Evolutionary conservation across 1,139 yeast species (phyloP).

Genomic region (Hansenula lynferdii): DNA sequence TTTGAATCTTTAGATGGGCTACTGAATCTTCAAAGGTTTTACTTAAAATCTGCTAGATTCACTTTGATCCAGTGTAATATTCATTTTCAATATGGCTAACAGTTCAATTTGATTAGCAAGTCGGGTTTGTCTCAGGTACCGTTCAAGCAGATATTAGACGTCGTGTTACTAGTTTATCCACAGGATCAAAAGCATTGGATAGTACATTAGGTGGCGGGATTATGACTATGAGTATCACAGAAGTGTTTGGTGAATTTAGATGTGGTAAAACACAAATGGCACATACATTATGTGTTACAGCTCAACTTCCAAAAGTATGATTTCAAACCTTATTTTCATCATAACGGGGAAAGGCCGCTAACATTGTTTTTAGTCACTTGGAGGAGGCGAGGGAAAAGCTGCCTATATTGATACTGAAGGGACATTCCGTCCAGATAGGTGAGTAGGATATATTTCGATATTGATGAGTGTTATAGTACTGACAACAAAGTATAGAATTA

Average conservation of each 20-base stretch:
- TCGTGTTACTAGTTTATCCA: slow-evolving; percentile 41
- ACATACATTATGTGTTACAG: slow-evolving; percentile 55
- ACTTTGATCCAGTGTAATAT: no score
- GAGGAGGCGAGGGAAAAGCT: slow-evolving; percentile 61
- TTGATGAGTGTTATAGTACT: not conserved
- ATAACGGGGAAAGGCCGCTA: no score
- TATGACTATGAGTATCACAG: slow-evolving; percentile 57
- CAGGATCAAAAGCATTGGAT: slow-evolving; percentile 52
- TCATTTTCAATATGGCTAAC: no score
- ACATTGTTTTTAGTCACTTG: slow-evolving; percentile 37
- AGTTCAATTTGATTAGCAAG: no score
- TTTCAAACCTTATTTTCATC: not conserved
- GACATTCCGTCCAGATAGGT: slow-evolving; percentile 48
- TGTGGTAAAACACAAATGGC: slow-evolving; percentile 61
- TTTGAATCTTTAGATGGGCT: not conserved
- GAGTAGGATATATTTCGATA: not conserved
- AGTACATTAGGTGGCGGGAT: slow-evolving; percentile 54
- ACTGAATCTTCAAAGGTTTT: no score
- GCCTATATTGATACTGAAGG: slow-evolving; percentile 62
- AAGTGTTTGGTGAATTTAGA: slow-evolving; percentile 59
- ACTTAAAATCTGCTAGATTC: slow-evolving; percentile 2
- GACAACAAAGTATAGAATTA: slow-evolving; percentile 32
- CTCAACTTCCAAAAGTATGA: slow-evolving; percentile 46
- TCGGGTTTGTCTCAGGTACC: slow-evolving; percentile 52
- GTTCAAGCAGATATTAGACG: slow-evolving; percentile 45